A percentile compares a stretch with the other conserved stretches of the same genome.
Conservation (phyloP, 1,284 basidiomycete species). For the Phaffia rhodozyma region DNA sequence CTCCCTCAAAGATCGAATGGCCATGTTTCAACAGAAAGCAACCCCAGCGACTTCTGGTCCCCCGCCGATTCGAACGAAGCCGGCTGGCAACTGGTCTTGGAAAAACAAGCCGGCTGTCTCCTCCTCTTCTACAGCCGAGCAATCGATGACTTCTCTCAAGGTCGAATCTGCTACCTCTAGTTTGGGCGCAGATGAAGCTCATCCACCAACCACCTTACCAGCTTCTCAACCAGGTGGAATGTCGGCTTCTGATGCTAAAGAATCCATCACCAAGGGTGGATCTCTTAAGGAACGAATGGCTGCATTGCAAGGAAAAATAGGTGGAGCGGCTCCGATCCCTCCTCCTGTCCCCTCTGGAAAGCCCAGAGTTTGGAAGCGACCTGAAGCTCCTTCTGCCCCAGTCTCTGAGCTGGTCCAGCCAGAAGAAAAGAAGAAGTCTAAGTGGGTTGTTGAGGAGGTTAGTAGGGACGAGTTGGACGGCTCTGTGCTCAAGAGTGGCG, state of each 20-base stretch:
- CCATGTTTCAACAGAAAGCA: slow-evolving; percentile 15
- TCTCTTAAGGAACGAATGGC: slow-evolving; percentile 87
- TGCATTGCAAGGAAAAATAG: slow-evolving; percentile 55
- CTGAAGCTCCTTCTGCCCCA: slow-evolving; percentile 31
- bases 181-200: not conserved
- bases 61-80: slow-evolving; percentile 10
- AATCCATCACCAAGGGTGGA: slow-evolving; percentile 52
- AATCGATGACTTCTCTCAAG: not conserved
- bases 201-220: not conserved
- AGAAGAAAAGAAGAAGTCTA: slow-evolving; percentile 8
- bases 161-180: not conserved
- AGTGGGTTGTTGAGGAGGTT: slow-evolving; percentile 30
- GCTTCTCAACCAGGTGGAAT: slow-evolving; percentile 36
- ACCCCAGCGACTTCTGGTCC: not conserved
- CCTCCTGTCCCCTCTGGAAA: slow-evolving; percentile 50
- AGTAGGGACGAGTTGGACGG: slow-evolving; percentile 26
- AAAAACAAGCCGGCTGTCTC: slow-evolving; percentile 15
- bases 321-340: slow-evolving; percentile 48
- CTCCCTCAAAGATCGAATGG: slow-evolving; percentile 14
- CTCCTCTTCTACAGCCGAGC: not conserved
- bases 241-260: slow-evolving; percentile 72
- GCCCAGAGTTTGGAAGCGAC: slow-evolving; percentile 62
- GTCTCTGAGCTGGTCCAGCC: slow-evolving; percentile 25
- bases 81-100: slow-evolving; percentile 15
- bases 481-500: slow-evolving; percentile 13